phyloP scores from a whole-genome alignment of 2,329 filamentous ascomycete species.

The Cercospora sesami region DNA sequence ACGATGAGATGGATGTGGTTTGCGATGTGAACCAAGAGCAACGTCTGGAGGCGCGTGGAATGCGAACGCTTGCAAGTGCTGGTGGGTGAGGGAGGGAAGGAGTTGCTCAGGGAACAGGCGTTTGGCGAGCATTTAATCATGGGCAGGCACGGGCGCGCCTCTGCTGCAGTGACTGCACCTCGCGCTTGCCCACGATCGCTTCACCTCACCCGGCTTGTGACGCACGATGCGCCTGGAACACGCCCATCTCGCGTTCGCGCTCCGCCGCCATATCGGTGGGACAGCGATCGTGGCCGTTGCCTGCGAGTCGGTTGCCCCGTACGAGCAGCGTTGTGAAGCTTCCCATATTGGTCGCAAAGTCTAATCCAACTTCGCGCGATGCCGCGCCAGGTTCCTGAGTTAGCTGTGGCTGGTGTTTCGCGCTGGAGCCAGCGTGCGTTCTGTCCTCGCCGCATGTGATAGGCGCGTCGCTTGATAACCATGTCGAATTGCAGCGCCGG shows the following conservation, averaged over 20 bases:
- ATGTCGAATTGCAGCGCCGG: background rate
- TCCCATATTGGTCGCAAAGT: conserved; percentile 4
- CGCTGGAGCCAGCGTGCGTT: background rate
- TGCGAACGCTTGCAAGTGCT: background rate
- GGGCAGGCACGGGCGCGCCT: background rate
- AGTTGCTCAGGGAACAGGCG: background rate
- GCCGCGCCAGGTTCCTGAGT: conserved; percentile 3
- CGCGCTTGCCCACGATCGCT: background rate
- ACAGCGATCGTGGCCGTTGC: background rate
- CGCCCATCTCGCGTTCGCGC: background rate
- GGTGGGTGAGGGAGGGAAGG: background rate
- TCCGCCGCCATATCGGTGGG: background rate
- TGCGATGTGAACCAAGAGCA: conserved; percentile 1
- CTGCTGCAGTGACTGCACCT: background rate
- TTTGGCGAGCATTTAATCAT: background rate
- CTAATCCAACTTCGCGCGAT: conserved; percentile 1
- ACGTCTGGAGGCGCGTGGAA: background rate
- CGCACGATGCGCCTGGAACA: background rate
- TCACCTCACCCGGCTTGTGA: background rate
- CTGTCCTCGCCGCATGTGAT: background rate
- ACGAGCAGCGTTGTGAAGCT: background rate
- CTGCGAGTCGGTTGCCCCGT: background rate
- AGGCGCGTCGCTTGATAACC: background rate
- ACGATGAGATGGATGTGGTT: background rate
- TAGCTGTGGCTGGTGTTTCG: background rate